These are phyloP conservation scores for Apiotrichum porosum DNA, from an alignment of 1,284 basidiomycete genomes.

Conservation along the genomic window DNA sequence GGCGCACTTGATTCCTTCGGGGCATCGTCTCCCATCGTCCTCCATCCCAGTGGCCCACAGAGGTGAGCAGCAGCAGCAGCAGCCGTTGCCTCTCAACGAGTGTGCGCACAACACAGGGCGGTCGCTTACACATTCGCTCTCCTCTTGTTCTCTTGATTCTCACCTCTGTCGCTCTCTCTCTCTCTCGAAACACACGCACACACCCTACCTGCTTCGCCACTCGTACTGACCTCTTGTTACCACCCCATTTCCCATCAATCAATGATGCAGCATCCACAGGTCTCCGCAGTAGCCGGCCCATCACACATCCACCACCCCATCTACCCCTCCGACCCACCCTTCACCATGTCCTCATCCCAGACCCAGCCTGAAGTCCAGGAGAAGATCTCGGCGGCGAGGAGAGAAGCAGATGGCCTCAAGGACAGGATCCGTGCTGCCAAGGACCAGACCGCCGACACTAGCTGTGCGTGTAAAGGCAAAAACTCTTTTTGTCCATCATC, in stretches of 20 bases:
- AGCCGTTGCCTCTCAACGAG: too few species aligned
- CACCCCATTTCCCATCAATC: neutral
- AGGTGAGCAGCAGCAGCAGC: too few species aligned
- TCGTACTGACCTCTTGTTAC: neutral
- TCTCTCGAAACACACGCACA: neutral
- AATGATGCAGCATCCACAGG: too few species aligned
- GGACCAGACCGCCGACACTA: conserved; percentile 94
- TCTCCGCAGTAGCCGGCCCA: too few species aligned
- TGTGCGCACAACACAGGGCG: too few species aligned
- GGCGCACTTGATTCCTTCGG: too few species aligned
- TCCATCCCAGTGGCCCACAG: too few species aligned
- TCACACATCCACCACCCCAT: neutral
- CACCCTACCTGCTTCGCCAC: neutral
- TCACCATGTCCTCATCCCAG: conserved; percentile 40
- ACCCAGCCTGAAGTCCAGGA: conserved; percentile 85
- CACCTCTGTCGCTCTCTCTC: neutral
- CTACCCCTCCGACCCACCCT: neutral
- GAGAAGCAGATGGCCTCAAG: conserved; percentile 93
- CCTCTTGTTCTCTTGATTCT: conserved; percentile 1
- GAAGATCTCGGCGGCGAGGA: conserved; percentile 87
- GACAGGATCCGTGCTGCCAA: conserved; percentile 94
- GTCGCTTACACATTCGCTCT: too few species aligned
- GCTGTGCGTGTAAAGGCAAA: conserved; percentile 59
- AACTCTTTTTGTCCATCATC: too few species aligned
- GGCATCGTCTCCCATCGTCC: too few species aligned